Evolutionary conservation across 164 flowering plant genomes (phyloP).

Genomic region (Vitis rupestris): DNA sequence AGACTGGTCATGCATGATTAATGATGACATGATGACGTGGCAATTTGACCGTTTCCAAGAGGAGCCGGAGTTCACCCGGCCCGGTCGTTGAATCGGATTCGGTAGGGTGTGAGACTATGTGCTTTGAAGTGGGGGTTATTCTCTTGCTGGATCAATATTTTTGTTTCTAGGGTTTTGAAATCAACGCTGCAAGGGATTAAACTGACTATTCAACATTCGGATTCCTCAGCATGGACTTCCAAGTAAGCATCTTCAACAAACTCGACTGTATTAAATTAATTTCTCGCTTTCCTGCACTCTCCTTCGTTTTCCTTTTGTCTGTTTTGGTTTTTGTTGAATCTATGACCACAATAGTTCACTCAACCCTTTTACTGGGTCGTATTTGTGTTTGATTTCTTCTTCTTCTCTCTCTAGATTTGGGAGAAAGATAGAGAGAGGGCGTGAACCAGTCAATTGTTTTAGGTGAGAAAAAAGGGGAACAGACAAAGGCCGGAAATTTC

Average conservation of each 20-base stretch:
- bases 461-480: constrained; percentile 24
- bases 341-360: not conserved
- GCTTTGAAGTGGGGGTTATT: too few relatives aligned
- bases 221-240: too few relatives aligned
- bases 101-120: too few relatives aligned
- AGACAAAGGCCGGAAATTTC: constrained; percentile 8
- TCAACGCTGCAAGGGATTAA: not conserved
- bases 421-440: constrained; percentile 8
- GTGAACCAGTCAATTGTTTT: constrained; percentile 38
- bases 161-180: constrained; percentile 1
- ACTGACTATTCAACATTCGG: too few relatives aligned
- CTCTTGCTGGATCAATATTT: too few relatives aligned
- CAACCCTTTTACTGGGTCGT: constrained; percentile 31
- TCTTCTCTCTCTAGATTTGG: constrained; percentile 3
- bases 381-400: constrained; percentile 36
- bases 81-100: too few relatives aligned
- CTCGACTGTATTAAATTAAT: constrained; percentile 4
- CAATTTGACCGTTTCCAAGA: constrained; percentile 20
- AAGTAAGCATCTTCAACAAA: constrained; percentile 22
- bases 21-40: constrained; percentile 18
- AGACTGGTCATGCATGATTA: constrained; percentile 17
- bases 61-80: too few relatives aligned
- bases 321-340: constrained; percentile 5
- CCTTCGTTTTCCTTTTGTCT: not conserved
- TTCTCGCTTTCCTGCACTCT: not conserved